These are phyloP conservation scores for Phytophthora constricta DNA, from an alignment of 352 stramenopile genomes.

Conservation along the genomic window DNA sequence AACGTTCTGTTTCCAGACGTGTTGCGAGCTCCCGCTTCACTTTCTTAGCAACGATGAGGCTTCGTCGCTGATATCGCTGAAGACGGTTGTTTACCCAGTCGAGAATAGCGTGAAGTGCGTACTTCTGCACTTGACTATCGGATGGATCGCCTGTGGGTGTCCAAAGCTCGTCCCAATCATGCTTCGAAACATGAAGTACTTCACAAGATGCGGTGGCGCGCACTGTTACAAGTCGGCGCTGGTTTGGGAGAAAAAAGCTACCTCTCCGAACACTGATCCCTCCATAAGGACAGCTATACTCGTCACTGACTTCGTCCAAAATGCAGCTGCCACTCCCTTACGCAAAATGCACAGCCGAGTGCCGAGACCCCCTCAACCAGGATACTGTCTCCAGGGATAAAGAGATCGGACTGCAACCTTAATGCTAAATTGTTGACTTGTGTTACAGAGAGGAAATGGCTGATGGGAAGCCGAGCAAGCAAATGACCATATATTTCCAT, in stretches of 20 bases:
- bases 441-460: background rate
- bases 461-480: background rate
- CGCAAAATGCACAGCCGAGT: slow-evolving; percentile 55
- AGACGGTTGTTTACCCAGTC: slow-evolving; percentile 58
- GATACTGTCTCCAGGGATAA: slow-evolving; percentile 31
- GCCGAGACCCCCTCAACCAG: slow-evolving; percentile 14
- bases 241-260: slow-evolving; percentile 62
- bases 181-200: slow-evolving; percentile 57
- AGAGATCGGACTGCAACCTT: background rate
- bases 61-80: slow-evolving; percentile 44
- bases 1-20: background rate
- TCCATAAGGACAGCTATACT: slow-evolving; percentile 58
- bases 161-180: slow-evolving; percentile 64
- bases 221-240: slow-evolving; percentile 58
- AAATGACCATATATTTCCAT: background rate
- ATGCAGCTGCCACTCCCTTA: slow-evolving; percentile 51
- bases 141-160: slow-evolving; percentile 27
- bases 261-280: slow-evolving; percentile 62
- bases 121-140: slow-evolving; percentile 49
- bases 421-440: background rate
- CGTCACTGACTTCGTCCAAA: slow-evolving; percentile 48
- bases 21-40: slow-evolving; percentile 26
- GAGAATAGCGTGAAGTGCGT: slow-evolving; percentile 56
- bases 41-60: slow-evolving; percentile 42
- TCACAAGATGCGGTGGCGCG: slow-evolving; percentile 60